These are phyloP conservation scores for Flaveria linearis DNA, from an alignment of 129 eudicot species.

Conservation along the genomic window DNA sequence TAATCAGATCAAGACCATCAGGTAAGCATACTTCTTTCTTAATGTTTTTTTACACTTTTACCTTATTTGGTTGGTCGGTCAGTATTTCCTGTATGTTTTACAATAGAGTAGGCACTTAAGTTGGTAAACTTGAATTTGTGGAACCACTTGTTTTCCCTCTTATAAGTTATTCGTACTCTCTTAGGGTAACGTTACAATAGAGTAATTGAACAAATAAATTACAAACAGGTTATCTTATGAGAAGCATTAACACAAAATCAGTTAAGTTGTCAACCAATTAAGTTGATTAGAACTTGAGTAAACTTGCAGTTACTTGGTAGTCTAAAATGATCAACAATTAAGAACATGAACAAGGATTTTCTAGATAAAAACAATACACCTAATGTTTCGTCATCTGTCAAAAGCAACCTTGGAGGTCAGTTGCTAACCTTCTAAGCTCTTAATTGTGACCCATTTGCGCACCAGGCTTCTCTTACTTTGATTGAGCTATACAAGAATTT, in stretches of 20 bases:
- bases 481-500: background rate
- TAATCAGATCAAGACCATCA: conserved; percentile 16
- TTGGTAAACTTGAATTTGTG: background rate
- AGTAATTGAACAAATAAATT: background rate
- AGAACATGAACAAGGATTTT: background rate
- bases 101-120: background rate
- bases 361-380: background rate
- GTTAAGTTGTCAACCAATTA: background rate
- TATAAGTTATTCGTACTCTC: background rate
- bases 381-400: conserved; percentile 1
- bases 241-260: background rate
- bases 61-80: conserved; percentile 18
- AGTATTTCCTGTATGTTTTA: background rate
- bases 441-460: background rate
- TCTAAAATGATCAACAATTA: background rate
- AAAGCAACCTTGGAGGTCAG: background rate
- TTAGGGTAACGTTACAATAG: background rate
- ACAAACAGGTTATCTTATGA: background rate
- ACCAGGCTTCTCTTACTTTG: background rate
- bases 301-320: background rate
- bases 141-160: background rate
- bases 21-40: conserved; percentile 17
- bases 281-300: background rate
- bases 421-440: background rate
- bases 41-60: background rate